Base-by-base conservation (phyloP, 106 monocot species). In the Ottelia alismoides region DNA sequence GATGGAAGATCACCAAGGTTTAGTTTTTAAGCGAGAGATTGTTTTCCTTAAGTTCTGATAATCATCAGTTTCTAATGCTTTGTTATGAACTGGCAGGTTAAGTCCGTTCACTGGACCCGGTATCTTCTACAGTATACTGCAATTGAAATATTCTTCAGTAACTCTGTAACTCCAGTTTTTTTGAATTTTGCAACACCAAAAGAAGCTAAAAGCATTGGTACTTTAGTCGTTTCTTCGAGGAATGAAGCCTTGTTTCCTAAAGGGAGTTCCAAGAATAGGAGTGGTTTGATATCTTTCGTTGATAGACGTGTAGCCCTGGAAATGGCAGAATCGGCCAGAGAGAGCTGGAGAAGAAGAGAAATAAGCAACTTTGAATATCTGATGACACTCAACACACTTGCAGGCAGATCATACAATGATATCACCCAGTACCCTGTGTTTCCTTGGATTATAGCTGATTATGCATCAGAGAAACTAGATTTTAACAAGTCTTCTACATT, bases 381-480 rank as follows among this genome's bases (percentile, higher is more conserved):
- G 50, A 90, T 90, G 82, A 69, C 65, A 58, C 82, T 98, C 54
- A 98, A 98, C 66, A 98, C 98, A 50, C 79, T 98, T 72, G 68
- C 85, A 23, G 98, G 98, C 24, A 72, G 98, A 75, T 90, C 98
- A 10, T 98, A 98, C 68, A 98, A 98, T 83, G 98, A 98, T 64
- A 75, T 98, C 62, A 90, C 90, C 52, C 98, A 98, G 47, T 98
- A 98, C 70, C 98, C 90, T 64, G 66, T 98, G 17, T 98, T 98
- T 63, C 98, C 98, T 29, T 98, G 98, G 98, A 74, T 98, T 9
- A 63, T 98, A 62, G 79, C 82, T 72, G 98, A 98, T 72, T 98
- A 98, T 70, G 77, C 85, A 6, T 98, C 98, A 51, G 98, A 98
- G 45, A 98, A 85, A 60, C 85, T 98, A 62, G 90, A 98, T 66